Evolutionary conservation across 106 monocot genomes (phyloP).

Genomic region (Platanthera guangdongensis): DNA sequence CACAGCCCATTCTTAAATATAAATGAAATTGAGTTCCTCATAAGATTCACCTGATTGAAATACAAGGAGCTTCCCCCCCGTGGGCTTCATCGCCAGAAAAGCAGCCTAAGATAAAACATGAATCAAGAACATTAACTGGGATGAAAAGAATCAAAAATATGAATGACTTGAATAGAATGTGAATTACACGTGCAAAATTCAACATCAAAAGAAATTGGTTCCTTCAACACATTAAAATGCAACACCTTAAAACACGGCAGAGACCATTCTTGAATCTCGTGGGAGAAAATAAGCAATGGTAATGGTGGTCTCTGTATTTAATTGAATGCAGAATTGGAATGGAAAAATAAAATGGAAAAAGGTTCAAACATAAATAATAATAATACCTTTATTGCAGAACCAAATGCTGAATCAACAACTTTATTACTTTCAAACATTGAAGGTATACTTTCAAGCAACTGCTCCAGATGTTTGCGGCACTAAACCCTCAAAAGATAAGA

Average conservation of each 20-base stretch:
- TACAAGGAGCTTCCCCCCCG: slow-evolving; percentile 92
- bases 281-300: no score
- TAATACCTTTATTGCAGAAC: slow-evolving; percentile 79
- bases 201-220: no score
- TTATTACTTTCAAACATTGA: slow-evolving; percentile 78
- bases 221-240: no score
- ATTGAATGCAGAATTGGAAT: neutral
- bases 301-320: neutral
- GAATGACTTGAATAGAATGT: no score
- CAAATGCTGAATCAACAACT: slow-evolving; percentile 89
- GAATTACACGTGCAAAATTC: no score
- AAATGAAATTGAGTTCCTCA: neutral
- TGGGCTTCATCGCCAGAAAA: slow-evolving; percentile 84
- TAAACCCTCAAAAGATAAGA: slow-evolving; percentile 34
- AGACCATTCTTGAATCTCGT: no score
- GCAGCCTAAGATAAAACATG: slow-evolving; percentile 50
- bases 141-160: slow-evolving; percentile 2
- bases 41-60: slow-evolving; percentile 78
- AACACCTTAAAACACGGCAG: no score
- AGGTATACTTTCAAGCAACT: slow-evolving; percentile 83
- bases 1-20: no score
- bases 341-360: neutral
- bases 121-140: neutral
- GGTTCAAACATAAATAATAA: neutral
- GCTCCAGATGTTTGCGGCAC: slow-evolving; percentile 88